Evolutionary conservation across 495 filamentous ascomycete genomes (phyloP).

Genomic region (Diplogelasinospora grovesii): DNA sequence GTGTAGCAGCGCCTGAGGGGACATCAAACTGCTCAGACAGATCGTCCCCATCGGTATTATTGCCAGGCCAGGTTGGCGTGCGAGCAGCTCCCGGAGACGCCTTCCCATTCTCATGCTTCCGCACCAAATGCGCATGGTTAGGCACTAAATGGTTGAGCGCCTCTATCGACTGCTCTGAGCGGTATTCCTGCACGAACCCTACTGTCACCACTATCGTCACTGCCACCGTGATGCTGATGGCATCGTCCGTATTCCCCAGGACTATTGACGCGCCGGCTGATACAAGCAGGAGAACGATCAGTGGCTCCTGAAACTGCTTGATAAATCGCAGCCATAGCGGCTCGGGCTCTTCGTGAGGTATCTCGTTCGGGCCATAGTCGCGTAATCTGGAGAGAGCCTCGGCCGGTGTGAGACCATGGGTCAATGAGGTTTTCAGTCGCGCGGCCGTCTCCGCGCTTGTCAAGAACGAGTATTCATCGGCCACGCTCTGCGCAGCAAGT

Average conservation of each 20-base stretch:
- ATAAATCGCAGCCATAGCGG: constrained; percentile 90
- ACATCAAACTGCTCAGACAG: constrained; percentile 17
- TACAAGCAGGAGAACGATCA: constrained; percentile 78
- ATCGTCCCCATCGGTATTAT: constrained; percentile 24
- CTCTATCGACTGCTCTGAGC: constrained; percentile 95
- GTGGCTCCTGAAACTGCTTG: constrained; percentile 92
- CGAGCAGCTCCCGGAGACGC: constrained; percentile 18
- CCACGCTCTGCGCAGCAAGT: constrained; percentile 29
- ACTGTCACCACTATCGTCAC: constrained; percentile 96
- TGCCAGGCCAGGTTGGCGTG: constrained; percentile 40
- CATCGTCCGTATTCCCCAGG: constrained; percentile 94
- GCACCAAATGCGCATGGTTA: constrained; percentile 86
- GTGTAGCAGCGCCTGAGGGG: constrained; percentile 28
- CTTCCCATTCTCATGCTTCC: constrained; percentile 41
- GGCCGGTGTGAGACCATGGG: constrained; percentile 67
- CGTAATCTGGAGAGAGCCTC: constrained; percentile 74
- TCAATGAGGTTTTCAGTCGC: constrained; percentile 74
- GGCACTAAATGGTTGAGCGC: constrained; percentile 90
- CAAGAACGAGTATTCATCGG: constrained; percentile 52
- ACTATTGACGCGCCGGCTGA: constrained; percentile 87
- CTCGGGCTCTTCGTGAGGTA: constrained; percentile 88
- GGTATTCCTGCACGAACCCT: constrained; percentile 94
- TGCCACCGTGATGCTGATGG: constrained; percentile 86
- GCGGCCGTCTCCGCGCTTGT: constrained; percentile 70
- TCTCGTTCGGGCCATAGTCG: constrained; percentile 85